These are phyloP conservation scores for Blastobotrys aristatus DNA, from an alignment of 1,139 yeast genomes.

Conservation along the genomic window DNA sequence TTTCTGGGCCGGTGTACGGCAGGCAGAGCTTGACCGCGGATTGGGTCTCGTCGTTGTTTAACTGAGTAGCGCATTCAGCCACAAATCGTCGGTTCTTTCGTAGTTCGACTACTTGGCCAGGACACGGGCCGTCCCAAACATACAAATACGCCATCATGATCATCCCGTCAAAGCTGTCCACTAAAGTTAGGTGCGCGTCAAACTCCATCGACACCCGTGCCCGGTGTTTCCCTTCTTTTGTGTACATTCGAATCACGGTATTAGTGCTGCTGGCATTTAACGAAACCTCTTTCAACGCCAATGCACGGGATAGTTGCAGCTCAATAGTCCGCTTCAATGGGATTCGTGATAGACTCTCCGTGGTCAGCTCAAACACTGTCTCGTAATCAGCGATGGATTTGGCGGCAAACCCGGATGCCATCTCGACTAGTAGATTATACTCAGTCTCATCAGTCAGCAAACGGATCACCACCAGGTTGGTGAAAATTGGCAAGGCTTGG, in stretches of 20 bases:
- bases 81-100: conserved; percentile 6
- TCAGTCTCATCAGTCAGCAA: background rate
- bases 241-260: conserved; percentile 1
- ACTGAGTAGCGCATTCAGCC: conserved; percentile 9
- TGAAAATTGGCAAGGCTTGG: background rate
- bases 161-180: background rate
- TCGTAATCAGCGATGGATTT: background rate
- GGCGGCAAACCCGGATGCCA: background rate
- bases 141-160: background rate
- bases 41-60: conserved; percentile 2
- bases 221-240: background rate
- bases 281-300: conserved; percentile 10
- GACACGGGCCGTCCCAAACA: conserved; percentile 12
- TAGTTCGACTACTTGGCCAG: background rate
- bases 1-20: background rate
- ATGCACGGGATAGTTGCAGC: conserved; percentile 4
- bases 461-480: background rate
- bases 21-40: background rate
- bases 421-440: conserved; percentile 5
- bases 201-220: conserved; percentile 6
- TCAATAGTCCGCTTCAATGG: conserved; percentile 11
- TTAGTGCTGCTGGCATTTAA: background rate
- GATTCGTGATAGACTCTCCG: conserved; percentile 1
- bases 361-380: background rate
- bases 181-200: conserved; percentile 2